A percentile compares a stretch with the other conserved stretches of the same genome.
Evolutionary conservation across 257 asterid genomes (phyloP).

Genomic region (Misopates orontium): DNA sequence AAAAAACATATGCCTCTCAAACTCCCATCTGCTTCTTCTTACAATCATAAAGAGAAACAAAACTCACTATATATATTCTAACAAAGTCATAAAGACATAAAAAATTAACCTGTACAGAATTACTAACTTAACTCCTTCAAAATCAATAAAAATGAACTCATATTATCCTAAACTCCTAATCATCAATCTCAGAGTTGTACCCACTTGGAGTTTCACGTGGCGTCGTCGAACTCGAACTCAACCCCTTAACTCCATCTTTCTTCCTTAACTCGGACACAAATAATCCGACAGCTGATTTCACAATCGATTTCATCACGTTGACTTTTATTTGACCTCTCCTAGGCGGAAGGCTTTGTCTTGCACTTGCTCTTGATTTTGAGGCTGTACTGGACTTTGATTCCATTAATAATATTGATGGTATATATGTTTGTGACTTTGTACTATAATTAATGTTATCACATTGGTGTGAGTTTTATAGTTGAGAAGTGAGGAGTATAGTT

Average conservation of each 20-base stretch:
- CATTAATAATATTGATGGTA: not conserved
- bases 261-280: constrained; percentile 6
- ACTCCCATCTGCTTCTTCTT: too few relatives aligned
- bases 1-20: too few relatives aligned
- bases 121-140: not conserved
- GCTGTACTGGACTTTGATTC: constrained; percentile 6
- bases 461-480: too few relatives aligned
- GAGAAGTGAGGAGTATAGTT: not conserved
- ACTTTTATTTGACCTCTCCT: constrained; percentile 36
- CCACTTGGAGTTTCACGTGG: constrained; percentile 31
- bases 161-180: too few relatives aligned
- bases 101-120: too few relatives aligned
- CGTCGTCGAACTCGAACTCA: constrained; percentile 22
- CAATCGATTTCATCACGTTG: constrained; percentile 23
- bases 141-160: too few relatives aligned
- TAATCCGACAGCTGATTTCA: constrained; percentile 16
- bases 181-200: constrained; percentile 21
- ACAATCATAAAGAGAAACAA: too few relatives aligned
- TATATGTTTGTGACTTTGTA: too few relatives aligned
- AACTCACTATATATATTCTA: too few relatives aligned
- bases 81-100: too few relatives aligned
- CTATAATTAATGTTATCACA: too few relatives aligned
- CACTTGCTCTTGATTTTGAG: too few relatives aligned
- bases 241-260: not conserved
- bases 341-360: constrained; percentile 26